These are phyloP conservation scores for Lentinula sp. DNA, from an alignment of 768 basidiomycete species.

Conservation along the genomic window DNA sequence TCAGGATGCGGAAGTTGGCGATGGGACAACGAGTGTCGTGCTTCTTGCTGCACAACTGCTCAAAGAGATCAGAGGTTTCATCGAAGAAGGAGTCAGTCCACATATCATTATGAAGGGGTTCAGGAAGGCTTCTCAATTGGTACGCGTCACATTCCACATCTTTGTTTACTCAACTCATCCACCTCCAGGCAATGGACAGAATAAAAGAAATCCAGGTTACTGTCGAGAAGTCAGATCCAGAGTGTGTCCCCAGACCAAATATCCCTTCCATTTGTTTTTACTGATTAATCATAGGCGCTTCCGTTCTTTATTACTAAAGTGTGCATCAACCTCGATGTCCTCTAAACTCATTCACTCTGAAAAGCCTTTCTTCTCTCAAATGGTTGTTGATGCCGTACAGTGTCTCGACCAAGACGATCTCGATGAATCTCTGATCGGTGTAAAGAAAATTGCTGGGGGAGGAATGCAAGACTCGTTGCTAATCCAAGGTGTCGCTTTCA, in stretches of 20 bases:
- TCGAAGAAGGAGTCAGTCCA: constrained; percentile 96
- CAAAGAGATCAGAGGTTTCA: constrained; percentile 85
- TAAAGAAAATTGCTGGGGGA: constrained; percentile 96
- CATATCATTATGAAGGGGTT: constrained; percentile 98
- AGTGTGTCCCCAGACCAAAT: constrained; percentile 44
- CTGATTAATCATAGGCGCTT: constrained; percentile 57
- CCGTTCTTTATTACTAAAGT: constrained; percentile 91
- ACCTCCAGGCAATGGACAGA: constrained; percentile 66
- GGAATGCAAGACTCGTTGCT: constrained; percentile 95
- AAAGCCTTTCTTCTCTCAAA: constrained; percentile 97
- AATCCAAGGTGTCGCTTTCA: constrained; percentile 91
- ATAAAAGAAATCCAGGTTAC: constrained; percentile 88
- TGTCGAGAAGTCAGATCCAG: constrained; percentile 85
- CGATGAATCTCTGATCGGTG: constrained; percentile 93
- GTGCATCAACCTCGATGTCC: constrained; percentile 99
- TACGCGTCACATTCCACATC: constrained; percentile 30
- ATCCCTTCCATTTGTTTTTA: constrained; percentile 1
- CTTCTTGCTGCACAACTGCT: constrained; percentile 90
- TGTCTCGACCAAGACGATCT: constrained; percentile 90
- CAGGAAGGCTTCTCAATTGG: constrained; percentile 80
- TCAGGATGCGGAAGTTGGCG: constrained; percentile 97
- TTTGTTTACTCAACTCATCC: constrained; percentile 5
- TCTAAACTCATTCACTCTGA: constrained; percentile 98
- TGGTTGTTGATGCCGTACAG: constrained; percentile 97
- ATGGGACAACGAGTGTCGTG: constrained; percentile 96